Conservation (phyloP, 2,329 filamentous ascomycete genomes). For the Botrytis porri region DNA sequence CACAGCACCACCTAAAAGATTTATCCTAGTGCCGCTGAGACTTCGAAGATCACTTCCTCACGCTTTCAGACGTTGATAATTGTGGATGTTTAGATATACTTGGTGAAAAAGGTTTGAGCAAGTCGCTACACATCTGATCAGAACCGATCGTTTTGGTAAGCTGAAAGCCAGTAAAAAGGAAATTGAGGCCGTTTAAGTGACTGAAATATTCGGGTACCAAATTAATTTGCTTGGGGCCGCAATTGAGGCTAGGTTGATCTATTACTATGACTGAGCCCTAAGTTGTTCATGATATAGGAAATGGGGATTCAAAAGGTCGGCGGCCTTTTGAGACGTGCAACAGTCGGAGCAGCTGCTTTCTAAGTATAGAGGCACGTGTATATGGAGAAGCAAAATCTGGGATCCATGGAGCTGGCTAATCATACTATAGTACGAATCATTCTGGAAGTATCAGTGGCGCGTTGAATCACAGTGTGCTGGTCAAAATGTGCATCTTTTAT, state of each 20-base stretch:
- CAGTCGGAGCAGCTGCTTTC: background rate
- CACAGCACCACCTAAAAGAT: background rate
- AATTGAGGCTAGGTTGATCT: background rate
- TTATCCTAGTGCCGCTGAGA: background rate
- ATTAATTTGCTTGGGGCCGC: background rate
- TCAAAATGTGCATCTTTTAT: background rate
- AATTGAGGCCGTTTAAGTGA: background rate
- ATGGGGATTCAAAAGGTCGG: background rate
- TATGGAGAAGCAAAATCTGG: no score
- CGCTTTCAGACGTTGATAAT: background rate
- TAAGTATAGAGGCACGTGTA: background rate
- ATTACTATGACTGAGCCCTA: no score
- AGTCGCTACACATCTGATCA: background rate
- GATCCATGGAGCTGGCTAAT: background rate
- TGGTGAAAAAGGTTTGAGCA: background rate
- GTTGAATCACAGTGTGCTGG: rapidly evolving
- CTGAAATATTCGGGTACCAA: background rate
- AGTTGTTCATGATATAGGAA: background rate
- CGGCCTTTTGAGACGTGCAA: background rate
- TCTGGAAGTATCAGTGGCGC: background rate
- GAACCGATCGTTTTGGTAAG: background rate
- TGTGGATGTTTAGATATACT: background rate
- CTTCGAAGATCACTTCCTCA: background rate
- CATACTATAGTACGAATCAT: background rate
- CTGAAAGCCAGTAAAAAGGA: background rate